Base-by-base conservation (phyloP, 306 rosid species). In the Acacia acuminata region DNA sequence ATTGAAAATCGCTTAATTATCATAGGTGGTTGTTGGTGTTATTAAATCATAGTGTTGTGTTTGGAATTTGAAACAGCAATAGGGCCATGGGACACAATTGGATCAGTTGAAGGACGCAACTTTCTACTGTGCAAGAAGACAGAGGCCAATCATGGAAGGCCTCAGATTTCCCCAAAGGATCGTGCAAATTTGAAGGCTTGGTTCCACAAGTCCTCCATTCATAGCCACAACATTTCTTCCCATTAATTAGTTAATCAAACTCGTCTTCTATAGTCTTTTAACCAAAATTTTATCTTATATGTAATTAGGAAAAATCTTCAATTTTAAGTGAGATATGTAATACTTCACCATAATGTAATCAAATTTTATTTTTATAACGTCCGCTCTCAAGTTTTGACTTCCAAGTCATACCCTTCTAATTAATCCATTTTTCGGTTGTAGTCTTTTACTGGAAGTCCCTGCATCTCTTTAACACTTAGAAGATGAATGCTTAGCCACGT, bases 131-230 rank as follows among this genome's bases (percentile, higher is more conserved):
- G 66, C 66, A 60, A 60, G 65, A 58, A 58, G 66, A 22, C 16
- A n/a, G 64, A n/a, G 13, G 64, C 27, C 13, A 22, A 58, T 9
- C 30, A 58, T 2, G 64, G 64, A 20, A 58, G 64, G 14, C 14
- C 66, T 60, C 32, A 22, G 66, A 22, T 10, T 60, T 24, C 32
- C 34, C 16, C 32, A 12, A 89, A 82, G 79, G 87, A 87, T 11
- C 75, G 71, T 32, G 91, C 87, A 61, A 89, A 84, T 66, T 91
- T 89, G 90, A 91, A 81, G 85, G 58, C 92, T 36, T 87, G 90
- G 90, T 73, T 91, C 85, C 84, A 89, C 61, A 91, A 89, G 88
- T 82, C 92, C 42, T 85, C 84, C 76, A 91, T 81, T 77, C 76
- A 4, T 38, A 91, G 82, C 77, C 76, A 82, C 44, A 91, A 84